phyloP scores from a whole-genome alignment of 305 asterid species.

The Solanum hybrid region DNA sequence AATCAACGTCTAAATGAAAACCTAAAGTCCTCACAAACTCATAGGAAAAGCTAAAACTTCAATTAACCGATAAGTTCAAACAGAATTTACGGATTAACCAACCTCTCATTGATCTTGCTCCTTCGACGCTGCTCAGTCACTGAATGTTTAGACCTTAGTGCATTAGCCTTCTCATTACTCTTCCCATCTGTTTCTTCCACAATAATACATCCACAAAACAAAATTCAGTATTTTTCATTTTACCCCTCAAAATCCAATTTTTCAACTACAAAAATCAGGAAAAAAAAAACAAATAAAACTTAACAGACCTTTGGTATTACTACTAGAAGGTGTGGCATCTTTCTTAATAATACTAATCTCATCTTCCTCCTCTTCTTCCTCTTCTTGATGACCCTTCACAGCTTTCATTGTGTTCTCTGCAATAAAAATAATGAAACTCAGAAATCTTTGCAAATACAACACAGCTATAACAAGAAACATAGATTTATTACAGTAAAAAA shows the following conservation, averaged over 20 bases:
- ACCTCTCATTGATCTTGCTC: conserved; percentile 98
- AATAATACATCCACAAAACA: conserved; percentile 10
- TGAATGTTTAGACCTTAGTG: conserved; percentile 80
- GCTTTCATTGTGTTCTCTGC: conserved; percentile 15
- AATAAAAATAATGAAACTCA: background rate
- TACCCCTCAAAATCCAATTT: background rate
- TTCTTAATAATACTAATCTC: conserved; percentile 15
- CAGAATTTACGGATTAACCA: background rate
- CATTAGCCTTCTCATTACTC: conserved; percentile 72
- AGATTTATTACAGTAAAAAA: background rate
- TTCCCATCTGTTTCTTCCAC: conserved; percentile 56
- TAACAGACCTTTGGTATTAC: conserved; percentile 44
- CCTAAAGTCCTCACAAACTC: background rate
- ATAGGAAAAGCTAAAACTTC: background rate
- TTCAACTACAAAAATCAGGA: background rate
- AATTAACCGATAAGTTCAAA: background rate
- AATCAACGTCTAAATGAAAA: background rate
- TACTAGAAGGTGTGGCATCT: conserved; percentile 40
- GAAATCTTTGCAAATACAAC: background rate
- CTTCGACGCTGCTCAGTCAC: conserved; percentile 93
- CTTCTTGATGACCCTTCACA: conserved; percentile 47
- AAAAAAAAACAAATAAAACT: background rate
- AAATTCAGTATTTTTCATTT: background rate
- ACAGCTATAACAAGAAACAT: background rate
- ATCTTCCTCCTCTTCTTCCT: conserved; percentile 30